Percentiles rank a stretch among this genome's conserved stretches.
phyloP scores from a whole-genome alignment of 805 yeast species.

The Tetrapisispora namnaoensis region DNA sequence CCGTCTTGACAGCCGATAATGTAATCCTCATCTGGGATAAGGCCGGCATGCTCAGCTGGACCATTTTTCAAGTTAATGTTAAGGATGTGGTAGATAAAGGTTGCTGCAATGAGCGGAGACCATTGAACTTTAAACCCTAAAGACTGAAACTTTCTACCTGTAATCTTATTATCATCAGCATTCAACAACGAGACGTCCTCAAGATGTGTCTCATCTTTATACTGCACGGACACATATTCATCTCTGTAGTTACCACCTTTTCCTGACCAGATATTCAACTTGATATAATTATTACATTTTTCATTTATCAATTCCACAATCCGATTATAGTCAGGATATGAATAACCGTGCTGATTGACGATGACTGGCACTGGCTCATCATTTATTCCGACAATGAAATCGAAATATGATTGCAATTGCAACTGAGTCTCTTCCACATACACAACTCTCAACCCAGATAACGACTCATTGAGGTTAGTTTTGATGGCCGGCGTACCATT shows the following conservation, averaged over 20 bases:
- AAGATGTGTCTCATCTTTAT: constrained; percentile 21
- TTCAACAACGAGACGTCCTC: constrained; percentile 27
- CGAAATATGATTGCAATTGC: constrained; percentile 79
- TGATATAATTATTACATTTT: constrained; percentile 30
- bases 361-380: constrained; percentile 47
- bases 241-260: constrained; percentile 61
- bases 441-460: constrained; percentile 50
- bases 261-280: constrained; percentile 71
- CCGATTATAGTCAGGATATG: constrained; percentile 36
- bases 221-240: constrained; percentile 26
- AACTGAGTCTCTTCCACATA: constrained; percentile 39
- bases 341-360: constrained; percentile 27
- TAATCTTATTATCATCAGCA: constrained; percentile 10
- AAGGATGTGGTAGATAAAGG: constrained; percentile 80
- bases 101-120: constrained; percentile 63
- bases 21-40: constrained; percentile 78
- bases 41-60: constrained; percentile 78
- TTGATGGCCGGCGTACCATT: not conserved
- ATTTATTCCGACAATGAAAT: constrained; percentile 72
- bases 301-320: constrained; percentile 20
- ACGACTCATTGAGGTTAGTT: constrained; percentile 16
- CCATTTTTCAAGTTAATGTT: constrained; percentile 55
- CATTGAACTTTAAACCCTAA: constrained; percentile 68
- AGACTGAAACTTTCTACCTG: constrained; percentile 32
- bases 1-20: constrained; percentile 86